Evolutionary conservation across 2,329 filamentous ascomycete species (phyloP), one percentile per base, ranked within the genome.

Genomic region (Monosporascus sp.): DNA sequence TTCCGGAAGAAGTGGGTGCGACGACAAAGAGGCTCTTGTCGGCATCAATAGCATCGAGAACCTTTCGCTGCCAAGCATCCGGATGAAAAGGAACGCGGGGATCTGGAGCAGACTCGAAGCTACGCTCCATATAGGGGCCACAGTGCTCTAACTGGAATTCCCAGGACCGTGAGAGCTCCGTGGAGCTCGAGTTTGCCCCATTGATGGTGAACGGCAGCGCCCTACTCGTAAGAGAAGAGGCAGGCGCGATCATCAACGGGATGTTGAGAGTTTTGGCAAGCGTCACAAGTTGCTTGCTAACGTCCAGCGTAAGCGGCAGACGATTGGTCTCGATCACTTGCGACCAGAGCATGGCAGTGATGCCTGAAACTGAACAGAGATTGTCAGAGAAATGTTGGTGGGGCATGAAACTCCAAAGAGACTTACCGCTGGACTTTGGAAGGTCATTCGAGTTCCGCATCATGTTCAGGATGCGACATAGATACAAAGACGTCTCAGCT

Each of bases 1-100:
- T 93, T 57, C 89, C 89, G 0, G 89, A 85, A 24, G 84, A 89
- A 0, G 88, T 93, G 0, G 88, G 88, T 0, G 88, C 88, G 8
- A 92, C 83, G 0, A 90, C 86, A 54, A 92, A 84, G 0, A 90
- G 72, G 59, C 86, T 90, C 58, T 84, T 80, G 51, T 87, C 75
- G 0, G 76, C 77, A 65, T 93, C 88, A 38, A 92, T 84, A 39
- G 82, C 80, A 57, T 93, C 86, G 1, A 93, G 75, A 0, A 92
- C 88, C 38, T 82, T 75, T 52, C 85, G 74, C 68, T 93, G 88
- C 89, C 88, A 93, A 3, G 79, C 81, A 71, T 93, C 88, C 1
- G 89, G 88, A 5, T 84, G 71, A 63, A 93, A 93, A 2, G 72
- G 67, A 0, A 90, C 87, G 54, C 89, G 80, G n/a, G 74, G 57